Evolutionary conservation across 768 basidiomycete species (phyloP).

Genomic region (Tremella mesenterica): DNA sequence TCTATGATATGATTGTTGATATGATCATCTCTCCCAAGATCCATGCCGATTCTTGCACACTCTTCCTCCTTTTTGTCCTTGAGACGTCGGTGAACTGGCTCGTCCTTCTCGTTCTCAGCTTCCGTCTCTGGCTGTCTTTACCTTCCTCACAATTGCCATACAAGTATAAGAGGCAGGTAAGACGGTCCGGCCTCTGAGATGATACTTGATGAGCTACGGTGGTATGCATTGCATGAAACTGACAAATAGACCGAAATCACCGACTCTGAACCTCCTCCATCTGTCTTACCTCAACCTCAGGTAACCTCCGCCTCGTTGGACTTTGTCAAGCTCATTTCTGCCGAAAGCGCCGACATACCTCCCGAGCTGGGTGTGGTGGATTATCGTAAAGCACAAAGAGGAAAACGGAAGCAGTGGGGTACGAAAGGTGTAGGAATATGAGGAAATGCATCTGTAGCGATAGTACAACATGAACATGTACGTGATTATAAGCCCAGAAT

Average conservation of each 20-base stretch:
- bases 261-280: not conserved
- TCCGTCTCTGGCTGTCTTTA: too few relatives aligned
- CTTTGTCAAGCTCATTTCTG: conserved; percentile 33
- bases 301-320: conserved; percentile 27
- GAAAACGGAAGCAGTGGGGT: conserved; percentile 17
- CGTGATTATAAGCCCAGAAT: not conserved
- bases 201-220: not conserved
- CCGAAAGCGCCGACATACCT: conserved; percentile 28
- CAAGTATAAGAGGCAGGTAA: too few relatives aligned
- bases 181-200: too few relatives aligned
- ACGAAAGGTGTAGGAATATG: conserved; percentile 8
- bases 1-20: too few relatives aligned
- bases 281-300: not conserved
- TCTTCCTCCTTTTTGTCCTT: too few relatives aligned
- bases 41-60: too few relatives aligned
- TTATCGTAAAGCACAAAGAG: conserved; percentile 16
- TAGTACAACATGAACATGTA: not conserved
- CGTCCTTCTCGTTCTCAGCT: too few relatives aligned
- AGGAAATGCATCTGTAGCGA: too few relatives aligned
- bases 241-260: not conserved
- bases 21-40: too few relatives aligned
- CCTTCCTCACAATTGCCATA: too few relatives aligned
- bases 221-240: not conserved
- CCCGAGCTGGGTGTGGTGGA: conserved; percentile 37
- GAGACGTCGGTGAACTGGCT: too few relatives aligned